phyloP scores from a whole-genome alignment of 257 asterid genomes.

The Gentiana dahurica region DNA sequence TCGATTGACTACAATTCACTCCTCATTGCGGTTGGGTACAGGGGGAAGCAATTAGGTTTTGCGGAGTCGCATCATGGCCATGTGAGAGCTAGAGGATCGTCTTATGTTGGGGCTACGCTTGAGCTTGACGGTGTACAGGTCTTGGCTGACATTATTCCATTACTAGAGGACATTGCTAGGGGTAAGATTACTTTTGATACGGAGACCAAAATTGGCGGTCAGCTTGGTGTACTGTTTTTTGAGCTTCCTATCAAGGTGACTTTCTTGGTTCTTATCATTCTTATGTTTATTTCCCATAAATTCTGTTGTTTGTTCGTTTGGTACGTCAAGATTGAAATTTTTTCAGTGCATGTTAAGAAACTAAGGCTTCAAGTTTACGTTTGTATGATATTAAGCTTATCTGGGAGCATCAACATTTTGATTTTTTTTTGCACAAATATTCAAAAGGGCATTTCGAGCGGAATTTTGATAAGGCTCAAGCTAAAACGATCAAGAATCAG shows the following conservation, averaged over 20 bases:
- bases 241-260: conserved; percentile 66
- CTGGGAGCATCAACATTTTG: too few species aligned
- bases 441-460: too few species aligned
- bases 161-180: conserved; percentile 61
- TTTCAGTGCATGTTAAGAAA: too few species aligned
- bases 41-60: conserved; percentile 65
- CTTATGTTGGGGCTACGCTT: conserved; percentile 74
- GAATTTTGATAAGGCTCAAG: too few species aligned
- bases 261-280: neutral
- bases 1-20: conserved; percentile 46
- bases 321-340: too few species aligned
- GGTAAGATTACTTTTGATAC: conserved; percentile 68
- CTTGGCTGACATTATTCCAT: conserved; percentile 40
- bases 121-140: conserved; percentile 53
- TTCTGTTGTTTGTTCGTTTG: too few species aligned
- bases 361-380: too few species aligned
- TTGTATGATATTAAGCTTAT: too few species aligned
- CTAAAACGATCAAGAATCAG: too few species aligned
- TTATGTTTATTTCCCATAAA: too few species aligned
- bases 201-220: conserved; percentile 47
- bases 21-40: conserved; percentile 43
- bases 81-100: conserved; percentile 40
- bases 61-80: conserved; percentile 50
- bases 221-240: conserved; percentile 39
- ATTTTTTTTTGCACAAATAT: too few species aligned